Conservation (phyloP, 164 flowering plant genomes). For the Chimonanthus praecox region DNA sequence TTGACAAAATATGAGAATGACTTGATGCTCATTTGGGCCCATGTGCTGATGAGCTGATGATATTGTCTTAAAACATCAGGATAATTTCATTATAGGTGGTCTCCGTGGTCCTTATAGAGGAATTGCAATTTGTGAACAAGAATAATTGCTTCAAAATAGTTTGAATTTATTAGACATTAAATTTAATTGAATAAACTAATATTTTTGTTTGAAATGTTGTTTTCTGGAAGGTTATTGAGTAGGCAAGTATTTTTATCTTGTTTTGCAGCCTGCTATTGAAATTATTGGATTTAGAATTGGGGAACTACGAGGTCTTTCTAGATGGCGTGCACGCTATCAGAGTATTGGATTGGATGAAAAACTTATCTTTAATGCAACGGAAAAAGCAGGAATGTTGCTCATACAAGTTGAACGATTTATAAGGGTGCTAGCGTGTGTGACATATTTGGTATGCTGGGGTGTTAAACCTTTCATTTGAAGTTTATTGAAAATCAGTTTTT, state of each 20-base stretch:
- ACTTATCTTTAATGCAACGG: conserved; percentile 61
- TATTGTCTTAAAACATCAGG: too few species aligned
- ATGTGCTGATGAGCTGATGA: too few species aligned
- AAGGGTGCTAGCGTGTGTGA: conserved; percentile 67
- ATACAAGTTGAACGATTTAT: conserved; percentile 78
- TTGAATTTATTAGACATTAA: neutral
- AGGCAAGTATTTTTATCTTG: conserved; percentile 8
- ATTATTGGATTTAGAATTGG: conserved; percentile 89
- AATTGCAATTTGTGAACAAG: too few species aligned
- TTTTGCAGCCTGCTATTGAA: conserved; percentile 88
- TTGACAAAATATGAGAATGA: too few species aligned
- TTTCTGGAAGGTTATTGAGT: neutral
- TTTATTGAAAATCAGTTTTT: too few species aligned
- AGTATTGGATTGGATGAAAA: conserved; percentile 84
- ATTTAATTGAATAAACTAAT: conserved; percentile 2
- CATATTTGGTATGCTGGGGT: conserved; percentile 55
- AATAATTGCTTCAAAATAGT: too few species aligned
- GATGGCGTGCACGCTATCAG: conserved; percentile 81
- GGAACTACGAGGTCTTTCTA: conserved; percentile 88
- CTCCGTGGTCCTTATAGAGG: too few species aligned
- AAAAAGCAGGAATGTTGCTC: conserved; percentile 80
- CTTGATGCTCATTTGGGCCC: too few species aligned
- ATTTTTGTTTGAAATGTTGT: neutral
- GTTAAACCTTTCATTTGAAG: too few species aligned
- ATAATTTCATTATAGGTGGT: too few species aligned